phyloP scores from a whole-genome alignment of 768 basidiomycete genomes.

The Termitomyces sp. region DNA sequence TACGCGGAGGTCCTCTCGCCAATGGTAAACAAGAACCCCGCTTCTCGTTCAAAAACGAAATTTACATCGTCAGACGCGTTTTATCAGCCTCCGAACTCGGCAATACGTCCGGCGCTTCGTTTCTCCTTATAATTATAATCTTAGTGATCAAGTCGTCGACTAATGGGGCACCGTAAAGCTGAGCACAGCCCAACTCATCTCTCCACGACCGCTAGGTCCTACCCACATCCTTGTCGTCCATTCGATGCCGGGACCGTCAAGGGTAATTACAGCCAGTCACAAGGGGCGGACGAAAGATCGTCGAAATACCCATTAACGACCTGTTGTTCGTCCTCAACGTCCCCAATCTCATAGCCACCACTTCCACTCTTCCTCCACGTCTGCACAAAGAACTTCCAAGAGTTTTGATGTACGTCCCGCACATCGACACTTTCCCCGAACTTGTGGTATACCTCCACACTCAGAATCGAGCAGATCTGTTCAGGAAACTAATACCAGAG shows the following conservation, averaged over 20 bases:
- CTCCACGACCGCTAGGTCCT: conserved; percentile 31
- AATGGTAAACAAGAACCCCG: too few relatives aligned
- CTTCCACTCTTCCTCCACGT: too few relatives aligned
- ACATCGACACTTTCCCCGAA: conserved; percentile 31
- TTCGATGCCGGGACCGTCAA: conserved; percentile 4
- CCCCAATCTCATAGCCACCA: too few relatives aligned
- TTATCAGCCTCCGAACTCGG: conserved; percentile 20
- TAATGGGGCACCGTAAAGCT: conserved; percentile 19
- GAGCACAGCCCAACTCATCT: conserved; percentile 27
- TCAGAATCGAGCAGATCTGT: conserved; percentile 33
- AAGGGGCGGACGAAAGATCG: conserved; percentile 4
- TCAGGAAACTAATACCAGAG: conserved; percentile 31
- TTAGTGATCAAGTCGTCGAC: too few relatives aligned
- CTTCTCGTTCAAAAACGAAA: conserved; percentile 11
- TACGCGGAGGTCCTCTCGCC: too few relatives aligned
- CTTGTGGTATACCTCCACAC: too few relatives aligned
- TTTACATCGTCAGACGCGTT: conserved; percentile 17
- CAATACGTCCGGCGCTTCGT: not conserved
- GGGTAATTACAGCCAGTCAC: not conserved
- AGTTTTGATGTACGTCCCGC: conserved; percentile 28
- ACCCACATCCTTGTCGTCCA: conserved; percentile 32
- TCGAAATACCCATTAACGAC: conserved; percentile 37
- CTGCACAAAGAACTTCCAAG: too few relatives aligned
- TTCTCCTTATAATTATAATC: conserved; percentile 2
- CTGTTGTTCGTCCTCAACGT: too few relatives aligned